Evolutionary conservation across 1,284 basidiomycete genomes (phyloP), one percentile per base, ranked within the genome.

Genomic region (Cutaneotrichosporon curvatum): DNA sequence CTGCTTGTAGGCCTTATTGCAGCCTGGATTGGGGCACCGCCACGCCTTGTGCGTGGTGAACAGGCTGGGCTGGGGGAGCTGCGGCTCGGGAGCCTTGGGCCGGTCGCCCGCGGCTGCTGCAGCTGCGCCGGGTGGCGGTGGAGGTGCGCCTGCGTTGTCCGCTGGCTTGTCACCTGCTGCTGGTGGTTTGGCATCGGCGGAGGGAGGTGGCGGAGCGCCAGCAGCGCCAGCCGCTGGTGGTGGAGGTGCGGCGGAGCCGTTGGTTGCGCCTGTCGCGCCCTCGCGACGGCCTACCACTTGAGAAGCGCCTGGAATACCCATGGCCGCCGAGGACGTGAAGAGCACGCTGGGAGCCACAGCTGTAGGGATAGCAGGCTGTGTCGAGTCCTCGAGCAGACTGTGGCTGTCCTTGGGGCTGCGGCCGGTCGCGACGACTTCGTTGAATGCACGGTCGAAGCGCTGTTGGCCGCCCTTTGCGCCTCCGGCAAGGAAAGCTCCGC

Each of bases 1-100:
- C 74, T 97, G 94, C 77, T 97, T 97, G 79, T 98, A 98, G 37
- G 83, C 83, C 79, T 98, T 98, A 76, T 91, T 92, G 77, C 94
- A 98, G 47, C 95, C 94, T 0, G 87, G 84, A 60, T 94, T 94
- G 14, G 90, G 90, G 76, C 94, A 98, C 55, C 85, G 81, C 82
- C 94, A 98, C 0, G 94, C 94, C 72, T 96, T 96, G 56, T 77
- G 74, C 43, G 66, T 66, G 8, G 64, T 63, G 78, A 83, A 68
- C 37, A 67, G 54, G 45, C 63, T 68, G 3, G 71, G 68, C 42
- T 61, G 60, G 10, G 65, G 64, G 15, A 69, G 48, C 36, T 59
- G 51, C 11, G 65, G 51, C 35, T 68, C 65, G 30, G 45, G 50
- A 21, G 38, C 23, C 36, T 50, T 57, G 33, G 40, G 21, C 34